phyloP scores from a whole-genome alignment of 495 filamentous ascomycete genomes.

The Trichoderma erinaceum region DNA sequence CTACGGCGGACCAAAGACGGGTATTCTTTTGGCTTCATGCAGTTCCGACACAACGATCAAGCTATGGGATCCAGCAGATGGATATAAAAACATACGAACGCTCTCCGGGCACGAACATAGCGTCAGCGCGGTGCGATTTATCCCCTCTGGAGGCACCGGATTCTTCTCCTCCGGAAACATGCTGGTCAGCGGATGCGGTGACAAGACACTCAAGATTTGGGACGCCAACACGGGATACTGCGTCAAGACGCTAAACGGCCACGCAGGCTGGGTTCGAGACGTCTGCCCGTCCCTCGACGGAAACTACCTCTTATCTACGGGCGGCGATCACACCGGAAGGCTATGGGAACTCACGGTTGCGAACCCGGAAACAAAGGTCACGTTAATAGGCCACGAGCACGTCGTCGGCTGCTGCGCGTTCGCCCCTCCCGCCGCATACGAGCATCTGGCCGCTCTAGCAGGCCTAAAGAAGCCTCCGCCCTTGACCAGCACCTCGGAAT shows the following conservation, averaged over 20 bases:
- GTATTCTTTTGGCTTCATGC: slow-evolving; percentile 83
- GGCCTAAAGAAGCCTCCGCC: slow-evolving; percentile 79
- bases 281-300: slow-evolving; percentile 80
- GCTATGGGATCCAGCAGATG: slow-evolving; percentile 88
- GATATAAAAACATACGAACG: slow-evolving; percentile 93
- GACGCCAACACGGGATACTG: slow-evolving; percentile 91
- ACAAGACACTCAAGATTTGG: slow-evolving; percentile 83
- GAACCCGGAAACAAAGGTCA: slow-evolving; percentile 66
- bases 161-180: slow-evolving; percentile 63
- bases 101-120: slow-evolving; percentile 90
- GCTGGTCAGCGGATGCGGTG: slow-evolving; percentile 72
- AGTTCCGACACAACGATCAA: slow-evolving; percentile 91
- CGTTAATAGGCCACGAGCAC: slow-evolving; percentile 86
- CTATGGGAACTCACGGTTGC: slow-evolving; percentile 78
- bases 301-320: slow-evolving; percentile 70
- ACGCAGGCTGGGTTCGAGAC: slow-evolving; percentile 86
- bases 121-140: slow-evolving; percentile 81
- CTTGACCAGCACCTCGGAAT: slow-evolving; percentile 70
- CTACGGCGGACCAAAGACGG: slow-evolving; percentile 81
- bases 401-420: slow-evolving; percentile 83
- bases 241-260: slow-evolving; percentile 73
- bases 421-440: slow-evolving; percentile 74
- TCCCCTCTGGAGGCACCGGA: slow-evolving; percentile 69
- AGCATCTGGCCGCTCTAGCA: slow-evolving; percentile 69
- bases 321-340: slow-evolving; percentile 72